Conservation (phyloP, 352 stramenopile species). For the Hyaloperonospora brassicae region DNA sequence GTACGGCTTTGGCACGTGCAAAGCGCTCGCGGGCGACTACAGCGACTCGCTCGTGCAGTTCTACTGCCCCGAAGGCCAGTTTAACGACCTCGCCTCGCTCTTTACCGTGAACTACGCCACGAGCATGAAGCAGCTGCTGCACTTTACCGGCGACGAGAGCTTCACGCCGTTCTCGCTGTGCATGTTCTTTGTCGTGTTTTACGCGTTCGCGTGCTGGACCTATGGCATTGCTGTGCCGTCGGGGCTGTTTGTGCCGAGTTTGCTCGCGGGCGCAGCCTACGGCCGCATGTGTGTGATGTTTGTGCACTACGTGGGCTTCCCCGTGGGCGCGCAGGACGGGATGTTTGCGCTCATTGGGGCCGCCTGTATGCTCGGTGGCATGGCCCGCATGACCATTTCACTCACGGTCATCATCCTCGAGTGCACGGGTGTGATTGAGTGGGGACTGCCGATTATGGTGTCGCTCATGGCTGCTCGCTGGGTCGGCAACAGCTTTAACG, state of each 20-base stretch:
- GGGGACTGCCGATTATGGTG: conserved; percentile 97
- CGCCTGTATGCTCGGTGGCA: conserved; percentile 92
- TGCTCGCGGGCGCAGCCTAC: conserved; percentile 93
- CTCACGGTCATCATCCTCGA: conserved; percentile 98
- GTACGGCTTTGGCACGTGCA: conserved; percentile 68
- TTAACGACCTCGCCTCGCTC: conserved; percentile 95
- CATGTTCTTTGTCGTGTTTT: conserved; percentile 95
- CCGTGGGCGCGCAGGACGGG: conserved; percentile 66
- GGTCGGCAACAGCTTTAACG: conserved; percentile 97
- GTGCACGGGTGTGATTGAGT: conserved; percentile 97
- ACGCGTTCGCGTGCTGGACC: conserved; percentile 88
- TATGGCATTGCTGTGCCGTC: conserved; percentile 96
- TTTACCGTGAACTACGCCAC: conserved; percentile 94
- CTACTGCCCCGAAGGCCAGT: conserved; percentile 92
- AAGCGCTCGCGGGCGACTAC: conserved; percentile 44
- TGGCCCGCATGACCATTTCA: conserved; percentile 97
- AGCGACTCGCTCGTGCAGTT: conserved; percentile 86
- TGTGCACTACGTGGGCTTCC: conserved; percentile 53
- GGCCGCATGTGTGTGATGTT: conserved; percentile 74
- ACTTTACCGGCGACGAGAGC: conserved; percentile 87
- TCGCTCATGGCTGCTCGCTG: conserved; percentile 94
- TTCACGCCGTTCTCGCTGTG: conserved; percentile 92
- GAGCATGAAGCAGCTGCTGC: conserved; percentile 94
- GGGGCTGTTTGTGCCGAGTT: conserved; percentile 94
- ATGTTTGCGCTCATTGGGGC: conserved; percentile 97